Conservation (phyloP, 805 yeast genomes). For the Komagataella phaffii region DNA sequence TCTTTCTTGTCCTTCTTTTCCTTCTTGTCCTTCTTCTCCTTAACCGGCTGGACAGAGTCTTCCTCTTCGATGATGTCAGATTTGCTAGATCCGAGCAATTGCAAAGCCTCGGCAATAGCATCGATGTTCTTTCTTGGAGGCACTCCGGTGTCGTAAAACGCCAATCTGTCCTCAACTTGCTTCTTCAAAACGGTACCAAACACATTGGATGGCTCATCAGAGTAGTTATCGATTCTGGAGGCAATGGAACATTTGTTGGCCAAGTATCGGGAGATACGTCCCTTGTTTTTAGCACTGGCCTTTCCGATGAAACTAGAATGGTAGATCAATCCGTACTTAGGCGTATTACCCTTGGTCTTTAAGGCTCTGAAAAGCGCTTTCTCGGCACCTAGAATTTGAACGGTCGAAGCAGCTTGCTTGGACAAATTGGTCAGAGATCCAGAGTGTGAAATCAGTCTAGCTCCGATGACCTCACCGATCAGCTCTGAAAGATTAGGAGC, state of each 20-base stretch:
- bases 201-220: constrained; percentile 83
- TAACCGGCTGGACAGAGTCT: constrained; percentile 22
- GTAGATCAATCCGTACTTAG: constrained; percentile 93
- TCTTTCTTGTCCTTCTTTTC: constrained; percentile 34
- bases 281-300: constrained; percentile 97
- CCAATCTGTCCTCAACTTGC: constrained; percentile 96
- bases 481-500: constrained; percentile 95
- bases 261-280: constrained; percentile 95
- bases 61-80: constrained; percentile 17
- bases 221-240: constrained; percentile 93
- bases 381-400: constrained; percentile 97
- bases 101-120: constrained; percentile 87
- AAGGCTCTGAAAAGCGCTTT: constrained; percentile 97
- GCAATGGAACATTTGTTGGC: constrained; percentile 99
- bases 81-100: constrained; percentile 30
- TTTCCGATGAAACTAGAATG: constrained; percentile 97
- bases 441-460: constrained; percentile 94
- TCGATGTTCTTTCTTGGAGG: constrained; percentile 94
- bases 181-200: constrained; percentile 87
- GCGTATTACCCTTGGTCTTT: constrained; percentile 97
- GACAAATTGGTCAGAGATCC: constrained; percentile 95
- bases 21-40: constrained; percentile 35
- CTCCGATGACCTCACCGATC: constrained; percentile 98
- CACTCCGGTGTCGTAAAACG: constrained; percentile 91
- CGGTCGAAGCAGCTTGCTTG: constrained; percentile 98